phyloP scores from a whole-genome alignment of 2,329 filamentous ascomycete genomes.

The Ceratocystis cubensis region DNA sequence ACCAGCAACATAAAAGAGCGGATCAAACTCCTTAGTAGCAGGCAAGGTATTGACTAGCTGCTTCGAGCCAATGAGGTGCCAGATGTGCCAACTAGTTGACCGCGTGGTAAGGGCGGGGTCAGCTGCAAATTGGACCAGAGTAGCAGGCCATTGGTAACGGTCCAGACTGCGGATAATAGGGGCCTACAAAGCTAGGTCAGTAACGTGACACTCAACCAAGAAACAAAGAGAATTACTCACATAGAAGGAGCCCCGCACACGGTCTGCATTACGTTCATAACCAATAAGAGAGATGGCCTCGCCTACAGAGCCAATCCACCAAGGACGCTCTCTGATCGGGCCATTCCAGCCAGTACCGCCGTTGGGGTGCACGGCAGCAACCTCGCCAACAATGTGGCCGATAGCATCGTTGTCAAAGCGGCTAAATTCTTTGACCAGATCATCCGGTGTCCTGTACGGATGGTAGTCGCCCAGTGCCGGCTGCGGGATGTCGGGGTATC shows the following conservation, averaged over 20 bases:
- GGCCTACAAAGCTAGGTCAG: slow-evolving; percentile 25
- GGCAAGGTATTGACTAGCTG: slow-evolving; percentile 37
- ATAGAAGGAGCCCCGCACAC: slow-evolving; percentile 42
- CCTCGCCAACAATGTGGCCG: slow-evolving; percentile 36
- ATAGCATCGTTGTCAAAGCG: slow-evolving; percentile 39
- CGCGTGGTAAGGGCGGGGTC: slow-evolving; percentile 37
- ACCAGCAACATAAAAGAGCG: slow-evolving; percentile 40
- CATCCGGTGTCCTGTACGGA: slow-evolving; percentile 39
- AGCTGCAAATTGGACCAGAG: slow-evolving; percentile 38
- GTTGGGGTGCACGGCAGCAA: slow-evolving; percentile 40
- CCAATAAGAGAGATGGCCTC: slow-evolving; percentile 55
- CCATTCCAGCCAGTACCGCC: slow-evolving; percentile 38
- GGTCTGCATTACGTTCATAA: slow-evolving; percentile 51
- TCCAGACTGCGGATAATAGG: slow-evolving; percentile 39
- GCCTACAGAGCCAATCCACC: slow-evolving; percentile 48
- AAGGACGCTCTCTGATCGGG: slow-evolving; percentile 36
- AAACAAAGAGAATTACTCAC: slow-evolving; percentile 3
- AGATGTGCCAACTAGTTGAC: slow-evolving; percentile 39
- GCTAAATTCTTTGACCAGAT: slow-evolving; percentile 37
- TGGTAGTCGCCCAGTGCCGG: slow-evolving; percentile 39
- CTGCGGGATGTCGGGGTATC: slow-evolving; percentile 30
- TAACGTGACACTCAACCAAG: background rate
- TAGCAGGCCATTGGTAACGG: slow-evolving; percentile 40
- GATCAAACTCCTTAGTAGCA: slow-evolving; percentile 32
- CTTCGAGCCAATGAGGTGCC: slow-evolving; percentile 38